These are phyloP conservation scores for Nasturtium officinale DNA, from an alignment of 345 rosid species.

Conservation along the genomic window DNA sequence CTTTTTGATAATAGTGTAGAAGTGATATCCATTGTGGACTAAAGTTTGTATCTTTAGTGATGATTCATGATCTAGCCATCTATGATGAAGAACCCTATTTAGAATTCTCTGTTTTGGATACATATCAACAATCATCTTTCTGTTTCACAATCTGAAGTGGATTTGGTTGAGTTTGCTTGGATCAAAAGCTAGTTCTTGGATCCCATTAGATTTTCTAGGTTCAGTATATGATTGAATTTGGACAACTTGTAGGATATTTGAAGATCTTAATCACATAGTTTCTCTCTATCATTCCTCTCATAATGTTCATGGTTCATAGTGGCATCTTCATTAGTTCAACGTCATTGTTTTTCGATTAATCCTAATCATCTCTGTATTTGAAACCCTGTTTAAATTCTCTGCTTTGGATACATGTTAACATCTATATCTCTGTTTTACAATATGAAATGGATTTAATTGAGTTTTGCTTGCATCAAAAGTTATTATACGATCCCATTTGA, in stretches of 20 bases:
- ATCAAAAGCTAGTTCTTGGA: neutral
- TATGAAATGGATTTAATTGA: neutral
- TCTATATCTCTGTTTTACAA: neutral
- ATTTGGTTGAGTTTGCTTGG: neutral
- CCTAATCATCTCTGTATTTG: no score
- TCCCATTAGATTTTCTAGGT: no score
- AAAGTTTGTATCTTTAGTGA: slow-evolving; percentile 13
- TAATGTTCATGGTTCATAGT: no score
- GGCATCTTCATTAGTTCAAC: no score
- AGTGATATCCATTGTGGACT: neutral
- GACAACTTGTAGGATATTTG: no score
- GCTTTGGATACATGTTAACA: neutral
- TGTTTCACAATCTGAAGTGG: slow-evolving; percentile 1
- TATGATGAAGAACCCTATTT: neutral
- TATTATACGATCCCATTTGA: neutral
- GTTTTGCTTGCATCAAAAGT: neutral
- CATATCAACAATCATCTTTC: neutral
- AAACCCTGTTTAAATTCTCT: neutral
- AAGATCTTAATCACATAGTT: no score
- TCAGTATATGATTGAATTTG: no score
- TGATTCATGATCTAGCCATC: neutral
- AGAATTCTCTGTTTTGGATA: neutral
- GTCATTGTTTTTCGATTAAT: no score
- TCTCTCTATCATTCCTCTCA: no score
- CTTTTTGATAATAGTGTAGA: neutral